Evolutionary conservation across 345 rosid species (phyloP), one percentile per base, ranked within the genome.

Genomic region (Hypericum perforatum): DNA sequence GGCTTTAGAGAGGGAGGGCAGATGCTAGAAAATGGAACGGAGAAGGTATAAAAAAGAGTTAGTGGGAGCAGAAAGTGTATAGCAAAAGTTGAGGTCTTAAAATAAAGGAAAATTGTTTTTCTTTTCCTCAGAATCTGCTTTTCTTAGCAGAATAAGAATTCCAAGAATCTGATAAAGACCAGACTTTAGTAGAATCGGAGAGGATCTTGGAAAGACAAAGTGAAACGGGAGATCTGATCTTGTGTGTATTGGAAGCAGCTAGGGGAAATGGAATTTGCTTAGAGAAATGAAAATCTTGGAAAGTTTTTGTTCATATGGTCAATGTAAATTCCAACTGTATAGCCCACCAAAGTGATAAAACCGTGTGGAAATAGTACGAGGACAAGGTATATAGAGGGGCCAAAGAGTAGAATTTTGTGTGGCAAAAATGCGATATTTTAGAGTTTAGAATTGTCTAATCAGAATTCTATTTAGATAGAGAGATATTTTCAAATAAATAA

Each of bases 81-180:
- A 5, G 9, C 42, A 39, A 46, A 29, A 32, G 39, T 42, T 0
- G 43, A 47, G 51, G 10, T 36, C 32, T 53, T 48, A 11, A 14
- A 10, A 48, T 45, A 69, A 45, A 57, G 60, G 44, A 22, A 22
- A 56, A 57, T 44, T 51, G 56, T 43, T 37, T 57, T 54, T 22
- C 32, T 22, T 22, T 22, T 22, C 4, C 32, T 22, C 4, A 57
- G 79, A 69, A 72, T 74, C 79, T 63, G 44, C 61, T 62, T 63
- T 67, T 29, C 11, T 41, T 51, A 32, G 40, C 42, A 32, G 66
- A 63, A 65, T 40, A 56, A 67, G 67, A 22, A 22, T 22, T 63
- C 10, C 56, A 44, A 73, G 74, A 70, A 76, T 73, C 67, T 60
- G 59, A 46, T 40, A 72, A 62, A 61, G 63, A 50, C 52, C 52